Evolutionary conservation across 768 basidiomycete species (phyloP), one percentile per base, ranked within the genome.

Genomic region (Candolleomyces aberdarensis): DNA sequence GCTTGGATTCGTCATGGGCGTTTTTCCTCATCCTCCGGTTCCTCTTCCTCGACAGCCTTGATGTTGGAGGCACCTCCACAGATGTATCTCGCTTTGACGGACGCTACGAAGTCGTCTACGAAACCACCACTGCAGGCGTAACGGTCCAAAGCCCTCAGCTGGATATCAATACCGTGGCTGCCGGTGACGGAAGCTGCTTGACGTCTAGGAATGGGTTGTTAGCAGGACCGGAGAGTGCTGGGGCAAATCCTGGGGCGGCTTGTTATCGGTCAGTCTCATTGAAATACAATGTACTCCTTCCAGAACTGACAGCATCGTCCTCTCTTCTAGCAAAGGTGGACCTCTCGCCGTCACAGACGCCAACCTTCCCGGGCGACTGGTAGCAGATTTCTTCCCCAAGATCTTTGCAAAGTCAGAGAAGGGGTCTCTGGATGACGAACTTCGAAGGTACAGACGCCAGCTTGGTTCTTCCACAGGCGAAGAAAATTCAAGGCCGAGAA

Each of bases 51-150:
- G 41, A 20, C 52, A 94, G 92, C 7, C 76, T 95, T 60, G 94
- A 96, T 64, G 91, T 96, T n/a, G 94, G 95, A 4, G 95, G 96
- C 14, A 98, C 96, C 0, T 94, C 91, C 0, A 97, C 96, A 0
- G 96, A 98, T 68, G 96, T 97, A 3, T 96, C 94, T 6, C 85
- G 96, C 39, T 98, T 89, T 70, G 90, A 91, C 17, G 96, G 95
- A 0, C 81, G 89, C 39, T 95, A 94, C 69, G 95, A 98, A 71
- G 82, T 93, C 17, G 93, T 96, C 2, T 96, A 94, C 68, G 96
- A 98, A 72, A 95, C 96, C 0, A 96, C 95, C 0, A 98, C 96
- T 0, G 96, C 96, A 0, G 94, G 95, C 1, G 89, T 97, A n/a
- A 91, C 91, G 0, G 92, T 98, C 56, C 93, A 96, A 69, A 90